Conservation (phyloP, 352 stramenopile species). For the Thalassiosira livingstoniorum region DNA sequence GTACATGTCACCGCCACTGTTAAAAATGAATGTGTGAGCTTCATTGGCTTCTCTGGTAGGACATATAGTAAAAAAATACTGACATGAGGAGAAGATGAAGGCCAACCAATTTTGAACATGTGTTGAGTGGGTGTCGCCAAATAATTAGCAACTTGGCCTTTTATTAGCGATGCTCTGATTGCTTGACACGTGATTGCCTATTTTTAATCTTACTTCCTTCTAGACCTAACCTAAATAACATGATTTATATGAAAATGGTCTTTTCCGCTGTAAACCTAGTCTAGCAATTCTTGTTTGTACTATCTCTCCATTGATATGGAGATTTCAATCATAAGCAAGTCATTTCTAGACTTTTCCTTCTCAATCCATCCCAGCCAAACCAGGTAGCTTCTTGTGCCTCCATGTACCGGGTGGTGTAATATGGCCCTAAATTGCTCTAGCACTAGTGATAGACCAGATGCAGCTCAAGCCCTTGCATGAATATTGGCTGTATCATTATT, state of each 20-base stretch:
- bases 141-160: no score
- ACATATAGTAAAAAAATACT: conserved; percentile 1
- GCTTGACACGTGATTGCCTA: no score
- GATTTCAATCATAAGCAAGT: not conserved
- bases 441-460: not conserved
- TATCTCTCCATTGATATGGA: not conserved
- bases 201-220: no score
- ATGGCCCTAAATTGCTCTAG: not conserved
- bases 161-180: no score
- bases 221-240: no score
- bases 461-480: not conserved
- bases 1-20: conserved; percentile 6
- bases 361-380: not conserved
- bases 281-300: not conserved
- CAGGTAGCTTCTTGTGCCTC: not conserved
- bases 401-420: not conserved
- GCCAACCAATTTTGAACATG: not conserved
- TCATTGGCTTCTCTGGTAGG: not conserved
- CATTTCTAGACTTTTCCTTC: not conserved
- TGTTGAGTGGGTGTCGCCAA: no score
- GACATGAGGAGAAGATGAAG: not conserved
- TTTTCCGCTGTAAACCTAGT: not conserved
- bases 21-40: conserved; percentile 2
- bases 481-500: conserved; percentile 6
- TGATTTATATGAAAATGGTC: no score